Conservation (phyloP, 2,329 filamentous ascomycete species). For the Aspergillus sp. region DNA sequence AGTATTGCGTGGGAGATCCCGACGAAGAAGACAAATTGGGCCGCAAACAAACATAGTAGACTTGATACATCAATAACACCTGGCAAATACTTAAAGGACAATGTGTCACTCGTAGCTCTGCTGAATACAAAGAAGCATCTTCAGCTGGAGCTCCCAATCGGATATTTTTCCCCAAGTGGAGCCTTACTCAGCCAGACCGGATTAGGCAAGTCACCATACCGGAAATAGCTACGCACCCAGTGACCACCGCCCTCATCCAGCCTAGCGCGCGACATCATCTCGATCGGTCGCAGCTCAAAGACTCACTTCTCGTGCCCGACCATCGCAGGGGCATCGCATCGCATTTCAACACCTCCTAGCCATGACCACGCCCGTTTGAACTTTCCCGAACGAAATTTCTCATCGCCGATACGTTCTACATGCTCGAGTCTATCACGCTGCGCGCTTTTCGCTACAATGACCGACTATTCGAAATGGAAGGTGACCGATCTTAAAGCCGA, state of each 20-base stretch:
- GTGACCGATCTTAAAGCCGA: constrained; percentile 75
- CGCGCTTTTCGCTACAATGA: constrained; percentile 41
- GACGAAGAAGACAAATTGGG: no score
- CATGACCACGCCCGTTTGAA: constrained; percentile 16
- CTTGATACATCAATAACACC: no score
- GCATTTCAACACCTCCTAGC: constrained; percentile 14
- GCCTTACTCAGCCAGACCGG: not conserved
- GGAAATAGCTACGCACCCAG: not conserved
- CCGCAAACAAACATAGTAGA: no score
- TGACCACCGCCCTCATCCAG: not conserved
- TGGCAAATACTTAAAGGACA: no score
- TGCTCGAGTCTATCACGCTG: constrained; percentile 9
- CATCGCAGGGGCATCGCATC: constrained; percentile 20
- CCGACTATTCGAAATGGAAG: constrained; percentile 63
- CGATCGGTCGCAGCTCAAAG: not conserved
- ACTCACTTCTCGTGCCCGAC: constrained; percentile 1
- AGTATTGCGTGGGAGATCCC: no score
- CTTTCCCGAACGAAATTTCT: not conserved
- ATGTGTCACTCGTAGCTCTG: no score
- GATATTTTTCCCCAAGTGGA: not conserved
- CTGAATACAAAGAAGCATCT: no score
- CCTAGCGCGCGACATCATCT: constrained; percentile 24
- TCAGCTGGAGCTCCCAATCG: no score
- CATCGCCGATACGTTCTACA: constrained; percentile 3
- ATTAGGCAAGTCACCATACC: not conserved